Evolutionary conservation across 2,329 filamentous ascomycete genomes (phyloP).

Genomic region (Colletotrichum cuscutae): DNA sequence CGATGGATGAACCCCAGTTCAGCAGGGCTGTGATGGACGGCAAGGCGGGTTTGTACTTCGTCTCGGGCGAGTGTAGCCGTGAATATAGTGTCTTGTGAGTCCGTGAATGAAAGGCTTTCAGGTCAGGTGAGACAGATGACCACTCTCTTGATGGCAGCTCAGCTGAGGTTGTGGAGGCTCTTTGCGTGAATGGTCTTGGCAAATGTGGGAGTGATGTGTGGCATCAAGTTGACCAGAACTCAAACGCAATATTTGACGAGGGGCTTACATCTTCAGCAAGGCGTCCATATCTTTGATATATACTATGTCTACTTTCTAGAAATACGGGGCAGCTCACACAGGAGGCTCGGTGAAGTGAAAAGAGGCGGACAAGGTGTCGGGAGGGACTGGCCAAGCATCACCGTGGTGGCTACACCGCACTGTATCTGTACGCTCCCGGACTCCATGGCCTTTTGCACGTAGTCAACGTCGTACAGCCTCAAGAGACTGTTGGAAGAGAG

Average conservation of each 20-base stretch:
- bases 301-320: neutral
- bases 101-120: neutral
- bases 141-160: neutral
- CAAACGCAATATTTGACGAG: neutral
- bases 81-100: neutral
- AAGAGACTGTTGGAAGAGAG: slow-evolving; percentile 9
- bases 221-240: neutral
- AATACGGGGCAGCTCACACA: neutral
- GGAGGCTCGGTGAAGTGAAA: neutral
- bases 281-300: slow-evolving; percentile 9
- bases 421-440: slow-evolving; percentile 45
- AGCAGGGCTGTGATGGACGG: neutral
- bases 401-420: slow-evolving; percentile 36
- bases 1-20: neutral
- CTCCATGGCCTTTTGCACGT: slow-evolving; percentile 51
- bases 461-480: slow-evolving; percentile 25
- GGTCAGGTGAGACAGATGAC: neutral
- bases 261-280: neutral
- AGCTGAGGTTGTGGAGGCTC: neutral
- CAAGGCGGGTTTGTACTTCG: neutral
- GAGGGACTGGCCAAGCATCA: slow-evolving; percentile 7
- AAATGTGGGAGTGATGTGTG: neutral
- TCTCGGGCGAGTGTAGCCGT: neutral
- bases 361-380: neutral
- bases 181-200: neutral